A percentile compares a stretch with the other conserved stretches of the same genome.
These are phyloP conservation scores for Hymenoscyphus salicellus DNA, from an alignment of 2,329 filamentous ascomycete species.

Conservation along the genomic window DNA sequence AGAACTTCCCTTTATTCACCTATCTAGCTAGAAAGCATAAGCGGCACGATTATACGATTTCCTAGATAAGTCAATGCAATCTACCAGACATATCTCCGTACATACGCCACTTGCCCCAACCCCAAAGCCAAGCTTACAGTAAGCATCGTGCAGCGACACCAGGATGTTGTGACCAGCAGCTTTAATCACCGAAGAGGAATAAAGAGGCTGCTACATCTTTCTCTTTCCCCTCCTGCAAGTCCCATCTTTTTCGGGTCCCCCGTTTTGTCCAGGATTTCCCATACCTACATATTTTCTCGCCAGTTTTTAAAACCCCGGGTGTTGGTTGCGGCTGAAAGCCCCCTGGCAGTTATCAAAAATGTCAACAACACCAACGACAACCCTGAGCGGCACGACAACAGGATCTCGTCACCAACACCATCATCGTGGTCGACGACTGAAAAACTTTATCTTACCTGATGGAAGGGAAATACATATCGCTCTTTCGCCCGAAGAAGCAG, in stretches of 20 bases:
- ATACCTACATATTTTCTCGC: background rate
- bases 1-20: too few species aligned
- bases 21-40: too few species aligned
- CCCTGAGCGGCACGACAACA: constrained; percentile 5
- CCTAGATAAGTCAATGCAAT: background rate
- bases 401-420: constrained; percentile 23
- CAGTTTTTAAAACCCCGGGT: background rate
- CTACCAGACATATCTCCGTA: background rate
- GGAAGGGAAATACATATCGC: constrained; percentile 57
- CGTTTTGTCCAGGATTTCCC: background rate
- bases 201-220: background rate
- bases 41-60: background rate
- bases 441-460: constrained; percentile 54
- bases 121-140: background rate
- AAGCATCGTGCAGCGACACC: background rate
- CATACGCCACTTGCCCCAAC: background rate
- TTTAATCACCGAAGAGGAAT: too few species aligned
- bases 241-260: background rate
- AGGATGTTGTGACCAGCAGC: too few species aligned
- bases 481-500: constrained; percentile 52
- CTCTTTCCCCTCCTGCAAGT: background rate
- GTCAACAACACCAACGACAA: constrained; percentile 23
- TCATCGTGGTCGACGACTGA: constrained; percentile 41
- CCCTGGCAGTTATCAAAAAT: constrained; percentile 12
- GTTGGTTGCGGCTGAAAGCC: background rate